Conservation (phyloP, 2,329 filamentous ascomycete species). For the Fusarium acutatum region DNA sequence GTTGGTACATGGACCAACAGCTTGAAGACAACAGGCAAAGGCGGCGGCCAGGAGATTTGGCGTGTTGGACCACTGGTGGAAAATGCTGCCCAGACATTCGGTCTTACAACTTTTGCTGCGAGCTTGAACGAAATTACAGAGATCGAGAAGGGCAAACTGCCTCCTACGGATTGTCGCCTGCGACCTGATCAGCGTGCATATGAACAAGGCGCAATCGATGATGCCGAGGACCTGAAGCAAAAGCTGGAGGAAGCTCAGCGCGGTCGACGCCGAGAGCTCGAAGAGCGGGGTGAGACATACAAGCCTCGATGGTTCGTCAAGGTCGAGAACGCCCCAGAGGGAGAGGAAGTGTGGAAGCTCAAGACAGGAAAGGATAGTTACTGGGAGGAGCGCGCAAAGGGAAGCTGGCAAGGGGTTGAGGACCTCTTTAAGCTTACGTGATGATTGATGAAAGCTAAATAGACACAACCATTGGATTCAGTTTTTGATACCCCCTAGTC, state of each 20-base stretch:
- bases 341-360: constrained; percentile 77
- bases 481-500: constrained; percentile 20
- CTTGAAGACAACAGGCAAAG: constrained; percentile 71
- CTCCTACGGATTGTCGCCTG: constrained; percentile 83
- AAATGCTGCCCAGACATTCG: constrained; percentile 82
- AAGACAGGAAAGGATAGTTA: constrained; percentile 87
- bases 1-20: constrained; percentile 85
- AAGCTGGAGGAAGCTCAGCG: constrained; percentile 88
- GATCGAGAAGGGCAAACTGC: constrained; percentile 77
- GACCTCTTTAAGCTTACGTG: constrained; percentile 55
- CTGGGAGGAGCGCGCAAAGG: constrained; percentile 83
- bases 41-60: constrained; percentile 78
- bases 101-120: constrained; percentile 87
- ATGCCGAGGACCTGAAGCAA: constrained; percentile 84
- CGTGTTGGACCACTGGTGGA: constrained; percentile 79
- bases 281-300: constrained; percentile 77
- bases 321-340: constrained; percentile 65
- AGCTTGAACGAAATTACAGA: constrained; percentile 86
- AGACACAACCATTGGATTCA: constrained; percentile 20
- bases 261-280: constrained; percentile 75
- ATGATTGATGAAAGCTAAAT: constrained; percentile 28
- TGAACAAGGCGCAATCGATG: constrained; percentile 83
- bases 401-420: constrained; percentile 69
- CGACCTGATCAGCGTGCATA: constrained; percentile 88
- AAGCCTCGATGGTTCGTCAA: constrained; percentile 85